These are phyloP conservation scores for Pseudogymnoascus sp. DNA, from an alignment of 2,329 filamentous ascomycete genomes.

Conservation along the genomic window DNA sequence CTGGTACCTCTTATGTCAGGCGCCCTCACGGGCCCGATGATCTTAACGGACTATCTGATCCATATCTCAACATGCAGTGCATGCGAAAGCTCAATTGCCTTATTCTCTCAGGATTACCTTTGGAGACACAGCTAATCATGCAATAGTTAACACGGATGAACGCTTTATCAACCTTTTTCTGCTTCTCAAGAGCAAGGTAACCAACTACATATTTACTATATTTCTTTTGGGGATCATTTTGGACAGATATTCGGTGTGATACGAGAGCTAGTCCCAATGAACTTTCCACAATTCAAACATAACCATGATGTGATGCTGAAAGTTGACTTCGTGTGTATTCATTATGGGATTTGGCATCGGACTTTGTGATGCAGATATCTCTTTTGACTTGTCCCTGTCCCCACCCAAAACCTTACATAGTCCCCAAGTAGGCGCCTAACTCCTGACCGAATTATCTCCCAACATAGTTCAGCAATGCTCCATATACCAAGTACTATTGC, in stretches of 20 bases:
- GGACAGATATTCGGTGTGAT: background rate
- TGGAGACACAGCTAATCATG: background rate
- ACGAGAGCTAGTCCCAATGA: background rate
- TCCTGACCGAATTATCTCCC: background rate
- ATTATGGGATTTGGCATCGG: background rate
- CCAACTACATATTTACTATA: background rate
- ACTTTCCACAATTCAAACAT: background rate
- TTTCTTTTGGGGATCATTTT: background rate
- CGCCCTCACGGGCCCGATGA: conserved; percentile 57
- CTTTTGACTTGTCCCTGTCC: background rate
- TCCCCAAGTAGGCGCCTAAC: background rate
- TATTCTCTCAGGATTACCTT: background rate
- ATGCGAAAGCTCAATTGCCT: background rate
- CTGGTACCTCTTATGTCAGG: conserved; percentile 99
- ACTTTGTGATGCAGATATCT: background rate
- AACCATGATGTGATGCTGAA: background rate
- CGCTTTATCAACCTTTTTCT: background rate
- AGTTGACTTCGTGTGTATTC: background rate
- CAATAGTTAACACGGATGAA: background rate
- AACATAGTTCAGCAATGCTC: background rate
- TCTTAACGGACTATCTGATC: conserved; percentile 78
- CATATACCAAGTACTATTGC: conserved; percentile 37
- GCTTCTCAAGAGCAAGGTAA: background rate
- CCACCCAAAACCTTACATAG: background rate
- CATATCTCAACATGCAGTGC: conserved; percentile 10